Base-by-base conservation (phyloP, 2,329 filamentous ascomycete genomes). In the Graphilbum fragrans region DNA sequence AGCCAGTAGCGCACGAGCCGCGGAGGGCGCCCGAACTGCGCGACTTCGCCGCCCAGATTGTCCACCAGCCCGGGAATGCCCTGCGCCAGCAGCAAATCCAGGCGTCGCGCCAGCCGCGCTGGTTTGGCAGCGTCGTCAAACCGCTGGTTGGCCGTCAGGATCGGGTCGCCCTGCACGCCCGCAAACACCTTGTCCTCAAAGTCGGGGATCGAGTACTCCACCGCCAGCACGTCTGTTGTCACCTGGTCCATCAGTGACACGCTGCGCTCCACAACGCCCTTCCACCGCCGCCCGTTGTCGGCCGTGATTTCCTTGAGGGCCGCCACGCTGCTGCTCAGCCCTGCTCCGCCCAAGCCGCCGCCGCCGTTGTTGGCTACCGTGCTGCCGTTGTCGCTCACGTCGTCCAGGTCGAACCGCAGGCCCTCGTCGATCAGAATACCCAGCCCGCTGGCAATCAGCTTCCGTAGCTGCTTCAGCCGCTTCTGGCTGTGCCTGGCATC, bases 401-500 rank as follows among this genome's bases (percentile, higher is more conserved):
- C 63, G 17, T 63, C 63, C 40, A 68, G 66, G 33, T 67, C 66
- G 50, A 85, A 78, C 38, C 77, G 78, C 37, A 95, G 65, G 3
- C 85, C 87, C 55, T 94, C 86, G 42, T 90, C 86, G 50, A 95
- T 80, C 21, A 98, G 65, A 5, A 95, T 76, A 16, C 92, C 92
- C 4, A 96, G 68, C 2, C 86, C 85, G 53, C 85, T 88, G 2
- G 90, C 86, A 42, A 86, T 87, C 59, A 90, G 77, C 54, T 88
- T 75, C 37, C 83, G 75, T 48, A 94, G 67, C 51, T 76, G 77
- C 53, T 74, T 80, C 38, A 96, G 67, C 18, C 72, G 72, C 3
- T 72, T 71, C 53, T 83, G 81, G 58, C 93, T 95, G 45, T 66
- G 67, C 37, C 81, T 72, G 10, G 85, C 85, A 56, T 94, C 82